Evolutionary conservation across 306 rosid species (phyloP).

Genomic region (Alnus glutinosa): DNA sequence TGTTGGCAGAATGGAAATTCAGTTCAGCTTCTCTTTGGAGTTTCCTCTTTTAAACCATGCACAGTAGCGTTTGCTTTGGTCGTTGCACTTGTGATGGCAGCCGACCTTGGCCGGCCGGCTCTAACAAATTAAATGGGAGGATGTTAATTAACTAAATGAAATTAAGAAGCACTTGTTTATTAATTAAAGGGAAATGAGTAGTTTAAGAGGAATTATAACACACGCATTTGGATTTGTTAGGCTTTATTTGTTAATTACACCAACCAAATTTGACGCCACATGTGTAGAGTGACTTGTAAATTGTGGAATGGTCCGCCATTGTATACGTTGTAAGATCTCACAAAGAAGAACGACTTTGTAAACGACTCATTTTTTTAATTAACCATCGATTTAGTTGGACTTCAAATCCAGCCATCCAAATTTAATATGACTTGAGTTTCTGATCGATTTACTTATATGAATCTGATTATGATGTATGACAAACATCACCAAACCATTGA

Average conservation of each 20-base stretch:
- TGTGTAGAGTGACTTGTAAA: no score
- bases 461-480: no score
- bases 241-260: background rate
- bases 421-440: no score
- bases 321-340: background rate
- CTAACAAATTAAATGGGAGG: background rate
- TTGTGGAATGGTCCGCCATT: constrained; percentile 29
- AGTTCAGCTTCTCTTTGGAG: constrained; percentile 20
- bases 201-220: background rate
- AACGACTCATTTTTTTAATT: no score
- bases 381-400: no score
- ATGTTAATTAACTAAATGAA: background rate
- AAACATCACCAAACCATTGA: no score
- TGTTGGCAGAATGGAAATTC: background rate
- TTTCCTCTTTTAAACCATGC: constrained; percentile 34
- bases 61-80: background rate
- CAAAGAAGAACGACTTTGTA: no score
- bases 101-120: constrained; percentile 96
- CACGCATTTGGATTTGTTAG: background rate
- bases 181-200: background rate
- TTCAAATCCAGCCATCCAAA: no score
- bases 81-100: constrained; percentile 35
- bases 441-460: no score
- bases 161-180: background rate
- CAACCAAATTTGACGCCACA: background rate